Conservation (phyloP, 441 rosid genomes). For the Brassica hybrid region DNA sequence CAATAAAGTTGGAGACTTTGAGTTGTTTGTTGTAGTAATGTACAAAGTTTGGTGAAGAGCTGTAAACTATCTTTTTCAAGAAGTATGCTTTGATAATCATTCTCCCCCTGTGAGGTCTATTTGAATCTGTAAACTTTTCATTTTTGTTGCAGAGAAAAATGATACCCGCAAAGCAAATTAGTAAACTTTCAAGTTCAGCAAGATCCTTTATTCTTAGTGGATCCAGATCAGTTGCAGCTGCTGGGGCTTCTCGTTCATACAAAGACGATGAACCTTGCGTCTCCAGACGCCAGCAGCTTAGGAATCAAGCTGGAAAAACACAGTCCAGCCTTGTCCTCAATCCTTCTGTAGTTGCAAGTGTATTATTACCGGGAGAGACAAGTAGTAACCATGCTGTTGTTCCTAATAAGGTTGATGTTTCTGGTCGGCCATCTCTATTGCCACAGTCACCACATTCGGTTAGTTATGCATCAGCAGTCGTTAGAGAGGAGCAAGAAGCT, state of each 20-base stretch:
- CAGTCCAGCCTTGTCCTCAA: slow-evolving; percentile 46
- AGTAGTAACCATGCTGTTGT: slow-evolving; percentile 50
- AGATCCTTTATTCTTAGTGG: slow-evolving; percentile 71
- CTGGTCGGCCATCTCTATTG: slow-evolving; percentile 39
- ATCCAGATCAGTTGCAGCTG: slow-evolving; percentile 60
- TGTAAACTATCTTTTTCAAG: neutral
- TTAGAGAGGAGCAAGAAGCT: slow-evolving; percentile 50
- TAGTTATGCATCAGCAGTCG: slow-evolving; percentile 53
- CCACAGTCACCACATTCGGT: slow-evolving; percentile 56
- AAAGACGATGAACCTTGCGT: slow-evolving; percentile 74
- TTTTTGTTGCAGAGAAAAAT: slow-evolving; percentile 47
- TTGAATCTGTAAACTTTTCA: slow-evolving; percentile 30
- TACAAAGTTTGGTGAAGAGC: slow-evolving; percentile 19
- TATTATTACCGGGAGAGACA: slow-evolving; percentile 49
- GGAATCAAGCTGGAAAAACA: slow-evolving; percentile 44
- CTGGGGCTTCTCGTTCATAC: slow-evolving; percentile 74
- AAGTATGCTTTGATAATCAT: slow-evolving; percentile 6
- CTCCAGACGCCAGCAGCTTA: slow-evolving; percentile 61
- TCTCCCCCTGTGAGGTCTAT: slow-evolving; percentile 17
- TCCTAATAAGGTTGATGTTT: slow-evolving; percentile 50
- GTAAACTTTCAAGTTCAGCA: slow-evolving; percentile 75
- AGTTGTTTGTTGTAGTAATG: slow-evolving; percentile 15
- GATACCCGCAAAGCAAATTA: slow-evolving; percentile 76
- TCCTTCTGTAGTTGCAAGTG: slow-evolving; percentile 42
- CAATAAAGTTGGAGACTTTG: slow-evolving; percentile 25